Evolutionary conservation across 371 early-diverging fungal species (phyloP), one percentile per base, ranked within the genome.

Genomic region (Catenaria anguillulae): DNA sequence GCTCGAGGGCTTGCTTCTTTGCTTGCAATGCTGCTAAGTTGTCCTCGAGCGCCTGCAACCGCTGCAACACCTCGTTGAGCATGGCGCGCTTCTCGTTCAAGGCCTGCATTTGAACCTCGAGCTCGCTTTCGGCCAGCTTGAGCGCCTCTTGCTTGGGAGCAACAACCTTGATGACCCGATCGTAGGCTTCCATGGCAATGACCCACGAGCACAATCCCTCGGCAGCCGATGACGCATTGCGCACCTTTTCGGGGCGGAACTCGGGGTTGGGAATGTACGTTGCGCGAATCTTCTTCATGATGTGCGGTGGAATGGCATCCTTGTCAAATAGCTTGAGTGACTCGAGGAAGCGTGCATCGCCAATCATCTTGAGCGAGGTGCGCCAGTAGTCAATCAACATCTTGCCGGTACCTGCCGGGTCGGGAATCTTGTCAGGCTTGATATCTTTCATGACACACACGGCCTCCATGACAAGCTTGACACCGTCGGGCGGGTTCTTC

Each of bases 401-500:
- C 61, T 79, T 80, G 21, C 79, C 79, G 60, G 76, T 77, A 63
- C 77, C 81, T 24, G 75, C 71, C 13, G 59, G 59, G 62, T 80
- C 81, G 6, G 77, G 67, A 63, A 60, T 74, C 73, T 75, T 77
- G 67, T 82, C 74, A n/a, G 79, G 79, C 65, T 82, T 81, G 65
- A 78, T 74, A 6, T 66, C 72, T 60, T 82, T 75, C 77, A 84
- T 73, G 63, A 79, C 76, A 65, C 80, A 83, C 8, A 83, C 74
- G 1, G 79, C 76, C 68, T 84, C 81, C 21, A 84, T 77, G 48
- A 80, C 77, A 3, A 78, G 72, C 64, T 81, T 83, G n/a, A 84
- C 77, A 52, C 80, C 78, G 60, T 79, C 81, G 0, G 83, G 83
- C 31, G 85, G 85, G n/a, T 75, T 67, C 63, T 78, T 77, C 83